phyloP scores from a whole-genome alignment of 345 rosid genomes.

The Lenwebbia sp. region DNA sequence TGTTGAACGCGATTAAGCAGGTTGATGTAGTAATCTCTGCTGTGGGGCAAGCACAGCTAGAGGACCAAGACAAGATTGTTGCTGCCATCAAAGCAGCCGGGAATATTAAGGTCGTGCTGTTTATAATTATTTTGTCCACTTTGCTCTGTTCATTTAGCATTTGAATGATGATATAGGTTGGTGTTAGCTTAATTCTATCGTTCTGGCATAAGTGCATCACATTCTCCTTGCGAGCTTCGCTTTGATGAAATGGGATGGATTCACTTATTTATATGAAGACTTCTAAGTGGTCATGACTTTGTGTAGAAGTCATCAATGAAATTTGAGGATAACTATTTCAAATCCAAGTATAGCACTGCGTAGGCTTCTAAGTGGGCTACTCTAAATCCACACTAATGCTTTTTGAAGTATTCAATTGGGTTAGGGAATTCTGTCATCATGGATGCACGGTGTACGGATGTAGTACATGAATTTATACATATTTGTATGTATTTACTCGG shows the following conservation, averaged over 20 bases:
- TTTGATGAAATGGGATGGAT: not conserved
- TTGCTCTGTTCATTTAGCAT: not conserved
- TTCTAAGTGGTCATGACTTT: not conserved
- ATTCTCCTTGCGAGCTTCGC: not conserved
- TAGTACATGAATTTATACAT: not conserved
- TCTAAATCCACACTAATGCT: not conserved
- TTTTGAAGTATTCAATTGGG: not conserved
- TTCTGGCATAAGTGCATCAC: not conserved
- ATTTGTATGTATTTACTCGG: not conserved
- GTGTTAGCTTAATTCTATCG: not conserved
- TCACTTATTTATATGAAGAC: not conserved
- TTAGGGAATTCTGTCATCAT: not conserved
- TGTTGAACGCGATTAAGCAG: constrained; percentile 1
- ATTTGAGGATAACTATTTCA: not conserved
- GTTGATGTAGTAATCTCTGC: constrained; percentile 4
- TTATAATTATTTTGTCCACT: not conserved
- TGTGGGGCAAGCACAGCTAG: not conserved
- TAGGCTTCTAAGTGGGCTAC: not conserved
- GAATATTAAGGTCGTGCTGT: constrained; percentile 1
- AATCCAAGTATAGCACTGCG: not conserved
- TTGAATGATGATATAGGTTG: not conserved
- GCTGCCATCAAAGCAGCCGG: constrained; percentile 2
- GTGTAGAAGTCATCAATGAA: not conserved
- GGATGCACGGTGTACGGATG: not conserved
- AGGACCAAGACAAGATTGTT: not conserved